Base-by-base conservation (phyloP, 257 asterid genomes). In the Lycium barbarum region DNA sequence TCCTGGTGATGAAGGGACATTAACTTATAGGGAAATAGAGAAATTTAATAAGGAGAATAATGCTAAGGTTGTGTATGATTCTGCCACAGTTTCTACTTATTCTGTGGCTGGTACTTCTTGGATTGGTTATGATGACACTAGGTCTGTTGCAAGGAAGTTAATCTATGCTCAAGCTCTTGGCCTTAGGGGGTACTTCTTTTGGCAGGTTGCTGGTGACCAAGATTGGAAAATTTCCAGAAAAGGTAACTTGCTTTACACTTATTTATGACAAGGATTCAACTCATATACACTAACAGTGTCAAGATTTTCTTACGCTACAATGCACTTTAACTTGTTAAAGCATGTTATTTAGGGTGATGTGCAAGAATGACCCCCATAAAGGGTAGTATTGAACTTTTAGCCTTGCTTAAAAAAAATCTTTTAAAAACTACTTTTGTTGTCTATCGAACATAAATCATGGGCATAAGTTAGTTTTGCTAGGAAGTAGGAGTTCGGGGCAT, bases 141-240 rank as follows among this genome's bases (percentile, higher is more conserved):
- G 55, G 54, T 85, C 97, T 0, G 89, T 90, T 1, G 58, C 86
- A 0, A 90, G 14, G 2, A 94, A 93, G 84, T 83, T 91, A 36
- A 79, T 38, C 0, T 95, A 89, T 51, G 99, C 99, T 72, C 87
- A 54, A 66, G 45, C 40, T 15, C 90, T 89, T 9, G 88, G 89
- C 2, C 84, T 95, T 54, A 91, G 97, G 1, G 98, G 99, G 0
- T 93, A 95, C 91, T 95, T 93, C 84, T 91, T 95, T 79, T 95
- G 97, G 98, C 95, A 97, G n/a, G 63, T 90, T 38, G 26, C 85
- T 80, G 94, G 91, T 62, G 99, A 95, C 86, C 83, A 85, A 58
- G 84, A 93, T 63, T 90, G 92, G 92, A 80, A 40, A 79, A 91
- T 95, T 45, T 95, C 99, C 0, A 88, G 66, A 86, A 87, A 84